Base-by-base conservation (phyloP, 2,329 filamentous ascomycete species). In the Thermomyces lanuginosus region DNA sequence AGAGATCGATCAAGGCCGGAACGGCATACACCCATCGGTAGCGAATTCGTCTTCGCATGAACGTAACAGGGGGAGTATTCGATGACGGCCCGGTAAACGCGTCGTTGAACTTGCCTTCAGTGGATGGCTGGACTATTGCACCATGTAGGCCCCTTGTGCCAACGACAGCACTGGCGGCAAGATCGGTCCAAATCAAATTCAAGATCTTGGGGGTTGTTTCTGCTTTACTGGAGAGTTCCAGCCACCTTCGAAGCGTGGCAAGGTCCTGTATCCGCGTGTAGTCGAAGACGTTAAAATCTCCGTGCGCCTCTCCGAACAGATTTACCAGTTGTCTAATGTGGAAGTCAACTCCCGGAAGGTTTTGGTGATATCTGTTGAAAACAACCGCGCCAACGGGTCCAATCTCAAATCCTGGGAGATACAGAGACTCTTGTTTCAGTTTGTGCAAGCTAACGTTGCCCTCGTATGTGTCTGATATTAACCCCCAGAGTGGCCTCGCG, bases 111-210 rank as follows among this genome's bases (percentile, higher is more conserved):
- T n/a, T n/a, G n/a, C n/a, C n/a, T n/a, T n/a, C n/a, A n/a, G n/a
- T n/a, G n/a, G n/a, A n/a, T n/a, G n/a, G n/a, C n/a, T n/a, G n/a
- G n/a, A n/a, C n/a, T n/a, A n/a, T n/a, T 17, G 24, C 8, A n/a
- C 19, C 14, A 2, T 26, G 13, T n/a, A 26, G 24, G 10, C 15
- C 19, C 13, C 19, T 26, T 6, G 55, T 60, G 4, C 59, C 58
- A 0, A 60, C 44, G 0, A 62, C 50, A 2, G 51, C 42, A 11
- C 55, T 58, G 1, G 59, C 50, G 2, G 50, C 47, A 5, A 56
- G 29, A 31, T 64, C 58, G 0, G 58, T 62, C 51, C 56, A 63
- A 5, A 63, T 46, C 0, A 60, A 39, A 33, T 61, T 56, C 6
- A 60, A 36, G 6, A 62, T 59, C 6, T 41, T 35, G 0, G 45